Evolutionary conservation across 208 protist species (phyloP).

Genomic region (Strigomonas oncopelti): DNA sequence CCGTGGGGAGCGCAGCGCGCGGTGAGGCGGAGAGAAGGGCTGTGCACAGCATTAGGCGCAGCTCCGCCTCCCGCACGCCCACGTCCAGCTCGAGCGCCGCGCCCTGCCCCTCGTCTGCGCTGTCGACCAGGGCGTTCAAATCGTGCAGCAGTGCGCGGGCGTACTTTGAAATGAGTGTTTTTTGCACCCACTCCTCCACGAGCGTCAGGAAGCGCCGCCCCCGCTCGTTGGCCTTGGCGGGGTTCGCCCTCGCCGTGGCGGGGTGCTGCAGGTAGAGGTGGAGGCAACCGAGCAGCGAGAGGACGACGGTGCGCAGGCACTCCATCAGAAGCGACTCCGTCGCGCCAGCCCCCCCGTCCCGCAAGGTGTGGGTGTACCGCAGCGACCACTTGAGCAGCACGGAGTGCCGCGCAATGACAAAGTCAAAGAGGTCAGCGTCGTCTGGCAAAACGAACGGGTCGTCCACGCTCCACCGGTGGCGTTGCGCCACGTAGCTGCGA

Average conservation of each 20-base stretch:
- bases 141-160: conserved; percentile 34
- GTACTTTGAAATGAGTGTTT: conserved; percentile 14
- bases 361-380: conserved; percentile 1
- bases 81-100: conserved; percentile 14
- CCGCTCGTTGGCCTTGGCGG: conserved; percentile 25
- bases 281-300: conserved; percentile 4
- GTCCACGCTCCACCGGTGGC: conserved; percentile 37
- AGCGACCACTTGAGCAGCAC: conserved; percentile 57
- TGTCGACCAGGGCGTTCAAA: conserved; percentile 25
- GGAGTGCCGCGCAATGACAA: conserved; percentile 65
- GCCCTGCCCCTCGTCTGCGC: conserved; percentile 8
- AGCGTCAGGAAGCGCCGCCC: not conserved
- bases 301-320: not conserved
- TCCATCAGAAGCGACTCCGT: not conserved
- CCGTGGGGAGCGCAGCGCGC: not conserved
- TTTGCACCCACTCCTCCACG: conserved; percentile 23
- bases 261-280: conserved; percentile 29
- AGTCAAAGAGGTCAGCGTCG: conserved; percentile 59
- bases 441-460: conserved; percentile 31
- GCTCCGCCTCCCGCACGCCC: conserved; percentile 25
- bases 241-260: conserved; percentile 8
- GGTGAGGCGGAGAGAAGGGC: not conserved
- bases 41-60: conserved; percentile 30
- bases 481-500: conserved; percentile 32
- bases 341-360: not conserved